Evolutionary conservation across 2,329 filamentous ascomycete species (phyloP).

Genomic region (Alternaria triticina): DNA sequence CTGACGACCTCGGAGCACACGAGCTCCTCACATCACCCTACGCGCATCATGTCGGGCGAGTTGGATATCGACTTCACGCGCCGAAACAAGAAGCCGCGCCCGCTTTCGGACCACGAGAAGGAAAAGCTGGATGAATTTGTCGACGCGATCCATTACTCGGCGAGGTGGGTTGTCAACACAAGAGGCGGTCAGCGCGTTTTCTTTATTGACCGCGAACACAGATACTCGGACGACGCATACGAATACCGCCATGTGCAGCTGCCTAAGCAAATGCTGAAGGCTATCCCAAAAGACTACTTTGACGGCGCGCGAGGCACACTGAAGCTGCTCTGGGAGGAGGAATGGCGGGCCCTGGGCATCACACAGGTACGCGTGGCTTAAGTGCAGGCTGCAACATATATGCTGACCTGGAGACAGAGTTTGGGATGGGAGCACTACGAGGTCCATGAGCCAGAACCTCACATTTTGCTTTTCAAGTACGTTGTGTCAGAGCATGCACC

Average conservation of each 20-base stretch:
- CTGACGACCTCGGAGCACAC: conserved; percentile 37
- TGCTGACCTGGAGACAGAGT: conserved; percentile 65
- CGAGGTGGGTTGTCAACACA: conserved; percentile 66
- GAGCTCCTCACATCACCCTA: conserved; percentile 21
- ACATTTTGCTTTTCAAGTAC: conserved; percentile 98
- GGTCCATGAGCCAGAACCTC: conserved; percentile 97
- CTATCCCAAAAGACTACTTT: conserved; percentile 93
- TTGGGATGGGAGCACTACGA: conserved; percentile 99
- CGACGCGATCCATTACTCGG: conserved; percentile 94
- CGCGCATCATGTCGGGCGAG: conserved; percentile 36
- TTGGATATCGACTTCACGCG: conserved; percentile 79
- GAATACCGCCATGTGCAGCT: conserved; percentile 98
- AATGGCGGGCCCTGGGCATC: conserved; percentile 96
- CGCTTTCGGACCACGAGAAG: conserved; percentile 80
- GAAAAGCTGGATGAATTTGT: conserved; percentile 88
- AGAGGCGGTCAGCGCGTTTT: conserved; percentile 17
- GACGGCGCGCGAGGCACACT: conserved; percentile 87
- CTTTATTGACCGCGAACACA: conserved; percentile 51
- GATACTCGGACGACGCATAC: conserved; percentile 90
- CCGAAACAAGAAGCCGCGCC: conserved; percentile 84
- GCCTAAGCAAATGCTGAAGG: conserved; percentile 97
- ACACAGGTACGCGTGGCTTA: conserved; percentile 73
- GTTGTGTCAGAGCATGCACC: conserved; percentile 46
- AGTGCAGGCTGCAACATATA: background rate
- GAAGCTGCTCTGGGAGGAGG: conserved; percentile 97